Percentiles rank a stretch among this genome's conserved stretches.
Evolutionary conservation across 164 flowering plant genomes (phyloP).

Genomic region (Magnolia sinica): DNA sequence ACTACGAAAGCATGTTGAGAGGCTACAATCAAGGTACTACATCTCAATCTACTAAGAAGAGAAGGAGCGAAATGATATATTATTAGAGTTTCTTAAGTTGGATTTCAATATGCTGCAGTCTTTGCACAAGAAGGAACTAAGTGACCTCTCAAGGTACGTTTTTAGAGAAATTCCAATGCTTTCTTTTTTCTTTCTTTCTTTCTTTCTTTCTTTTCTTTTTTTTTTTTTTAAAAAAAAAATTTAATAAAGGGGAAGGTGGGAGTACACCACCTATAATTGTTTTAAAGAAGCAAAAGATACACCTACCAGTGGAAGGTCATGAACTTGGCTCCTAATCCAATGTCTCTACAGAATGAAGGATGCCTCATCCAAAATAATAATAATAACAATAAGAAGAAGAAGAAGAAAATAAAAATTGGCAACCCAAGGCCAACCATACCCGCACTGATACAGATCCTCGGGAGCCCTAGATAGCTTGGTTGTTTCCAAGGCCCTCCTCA

Average conservation of each 20-base stretch:
- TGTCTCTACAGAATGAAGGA: neutral
- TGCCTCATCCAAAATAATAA: neutral
- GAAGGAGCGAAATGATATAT: constrained; percentile 1
- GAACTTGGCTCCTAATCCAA: neutral
- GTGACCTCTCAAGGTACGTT: constrained; percentile 13
- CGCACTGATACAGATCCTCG: too few relatives aligned
- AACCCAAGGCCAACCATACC: too few relatives aligned
- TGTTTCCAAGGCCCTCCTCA: too few relatives aligned
- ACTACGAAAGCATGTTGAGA: constrained; percentile 11
- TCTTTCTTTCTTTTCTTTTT: neutral
- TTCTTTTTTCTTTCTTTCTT: too few relatives aligned
- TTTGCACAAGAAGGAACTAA: constrained; percentile 22
- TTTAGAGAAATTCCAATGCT: too few relatives aligned
- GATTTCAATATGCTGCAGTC: constrained; percentile 19
- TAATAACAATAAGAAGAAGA: neutral
- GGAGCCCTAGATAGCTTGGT: too few relatives aligned
- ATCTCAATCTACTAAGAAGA: constrained; percentile 16
- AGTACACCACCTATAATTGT: neutral
- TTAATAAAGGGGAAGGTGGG: too few relatives aligned
- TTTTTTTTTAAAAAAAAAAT: too few relatives aligned
- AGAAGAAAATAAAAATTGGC: too few relatives aligned
- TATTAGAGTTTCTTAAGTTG: constrained; percentile 11
- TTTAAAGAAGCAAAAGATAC: neutral
- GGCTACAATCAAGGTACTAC: constrained; percentile 13
- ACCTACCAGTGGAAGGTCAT: too few relatives aligned